Base-by-base conservation (phyloP, 345 rosid species). In the Populus tremula region DNA sequence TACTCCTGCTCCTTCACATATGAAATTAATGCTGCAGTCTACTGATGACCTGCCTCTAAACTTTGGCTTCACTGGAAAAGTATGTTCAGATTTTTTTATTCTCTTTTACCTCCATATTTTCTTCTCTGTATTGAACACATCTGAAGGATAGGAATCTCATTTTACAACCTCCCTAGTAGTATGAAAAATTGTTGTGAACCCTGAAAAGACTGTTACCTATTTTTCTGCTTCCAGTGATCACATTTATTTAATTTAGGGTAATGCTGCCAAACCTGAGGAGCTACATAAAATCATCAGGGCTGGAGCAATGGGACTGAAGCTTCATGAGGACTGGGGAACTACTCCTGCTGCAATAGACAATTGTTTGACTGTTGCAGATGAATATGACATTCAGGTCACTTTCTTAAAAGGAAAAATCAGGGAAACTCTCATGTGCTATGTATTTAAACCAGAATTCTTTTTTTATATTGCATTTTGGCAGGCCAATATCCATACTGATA, bases 311-410 rank as follows among this genome's bases (percentile, higher is more conserved):
- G 99, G 99, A 56, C 81, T 96, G 81, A 96, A 96, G 89, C 82
- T 96, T 82, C 99, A 96, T 79, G 99, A 96, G 84, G 98, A 96
- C 84, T 96, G 99, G 99, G 99, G 99, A 86, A 88, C 85, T 75
- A 96, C 98, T 33, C 98, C 98, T 70, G 98, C 98, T 81, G 94
- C 94, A 11, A 96, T 96, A 81, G 96, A 96, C 78, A 93, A 85
- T 77, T 93, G 97, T 85, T 91, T 96, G 90, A 25, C 87, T 73
- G 90, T 92, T 54, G 98, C 91, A 74, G 98, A 93, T 54, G 86
- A 84, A 81, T 77, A 88, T 83, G 98, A 93, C 80, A 62, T 96
- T 43, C 99, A 96, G 86, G 99, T 92, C 5, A 69, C 43, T 39
- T 67, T 65, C 61, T 31, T 64, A 14, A 64, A 56, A 56, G 27